These are phyloP conservation scores for Neofusicoccum umdonicola DNA, from an alignment of 2,329 filamentous ascomycete genomes.

Conservation along the genomic window DNA sequence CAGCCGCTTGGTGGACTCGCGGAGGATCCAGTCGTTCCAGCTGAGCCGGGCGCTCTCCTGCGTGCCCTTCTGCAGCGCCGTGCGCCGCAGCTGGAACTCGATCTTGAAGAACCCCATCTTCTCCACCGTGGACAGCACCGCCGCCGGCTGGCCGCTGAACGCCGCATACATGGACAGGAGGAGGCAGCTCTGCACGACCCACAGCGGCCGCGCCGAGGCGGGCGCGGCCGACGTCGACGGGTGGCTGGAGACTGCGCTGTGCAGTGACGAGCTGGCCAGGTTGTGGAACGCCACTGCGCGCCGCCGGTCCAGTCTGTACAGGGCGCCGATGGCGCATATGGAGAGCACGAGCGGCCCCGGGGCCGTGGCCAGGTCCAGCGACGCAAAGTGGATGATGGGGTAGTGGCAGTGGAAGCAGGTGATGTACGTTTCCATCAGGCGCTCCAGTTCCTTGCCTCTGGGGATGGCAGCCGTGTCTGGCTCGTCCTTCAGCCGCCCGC, in stretches of 20 bases:
- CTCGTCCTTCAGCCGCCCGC: background rate
- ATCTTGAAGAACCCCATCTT: slow-evolving; percentile 22
- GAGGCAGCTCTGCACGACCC: slow-evolving; percentile 31
- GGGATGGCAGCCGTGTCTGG: slow-evolving; percentile 18
- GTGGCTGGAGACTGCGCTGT: slow-evolving; percentile 16
- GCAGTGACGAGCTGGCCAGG: slow-evolving; percentile 21
- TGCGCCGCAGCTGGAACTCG: slow-evolving; percentile 24
- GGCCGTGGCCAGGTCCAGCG: slow-evolving; percentile 26
- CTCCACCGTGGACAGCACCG: slow-evolving; percentile 21
- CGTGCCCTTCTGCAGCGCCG: slow-evolving; percentile 20
- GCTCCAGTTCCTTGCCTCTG: slow-evolving; percentile 25
- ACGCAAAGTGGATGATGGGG: slow-evolving; percentile 35
- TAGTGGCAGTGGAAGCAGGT: slow-evolving; percentile 34
- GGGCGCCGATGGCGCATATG: slow-evolving; percentile 37
- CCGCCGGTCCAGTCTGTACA: slow-evolving; percentile 33
- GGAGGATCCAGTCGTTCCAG: slow-evolving; percentile 32
- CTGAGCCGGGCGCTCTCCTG: slow-evolving; percentile 13
- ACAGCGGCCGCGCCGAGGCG: slow-evolving; percentile 22
- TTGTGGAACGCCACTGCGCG: slow-evolving; percentile 26
- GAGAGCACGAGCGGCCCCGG: slow-evolving; percentile 32
- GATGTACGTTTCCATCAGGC: slow-evolving; percentile 30
- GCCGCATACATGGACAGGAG: slow-evolving; percentile 30
- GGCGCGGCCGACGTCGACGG: background rate
- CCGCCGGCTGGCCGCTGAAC: slow-evolving; percentile 27
- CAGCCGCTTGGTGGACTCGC: slow-evolving; percentile 31